Percentiles rank a stretch among this genome's conserved stretches.
Evolutionary conservation across 179 eudicot genomes (phyloP).

Genomic region (Actinidia arguta): DNA sequence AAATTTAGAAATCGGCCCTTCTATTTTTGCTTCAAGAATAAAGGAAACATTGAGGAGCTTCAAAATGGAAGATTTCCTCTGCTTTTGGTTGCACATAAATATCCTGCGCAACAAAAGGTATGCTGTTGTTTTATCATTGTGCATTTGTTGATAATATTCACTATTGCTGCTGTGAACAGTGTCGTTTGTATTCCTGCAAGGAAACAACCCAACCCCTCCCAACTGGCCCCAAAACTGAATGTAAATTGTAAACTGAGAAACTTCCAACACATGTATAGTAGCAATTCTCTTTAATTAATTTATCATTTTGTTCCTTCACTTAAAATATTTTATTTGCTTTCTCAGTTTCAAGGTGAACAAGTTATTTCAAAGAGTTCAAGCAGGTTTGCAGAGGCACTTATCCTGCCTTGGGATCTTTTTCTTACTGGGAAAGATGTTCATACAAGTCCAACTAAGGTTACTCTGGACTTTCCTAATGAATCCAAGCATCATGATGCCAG

Average conservation of each 20-base stretch:
- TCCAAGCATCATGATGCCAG: slow-evolving; percentile 19
- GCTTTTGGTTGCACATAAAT: slow-evolving; percentile 69
- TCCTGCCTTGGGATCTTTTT: slow-evolving; percentile 79
- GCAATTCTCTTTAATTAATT: neutral
- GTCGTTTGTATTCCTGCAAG: neutral
- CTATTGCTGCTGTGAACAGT: neutral
- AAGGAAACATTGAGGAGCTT: slow-evolving; percentile 39
- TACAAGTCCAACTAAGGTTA: slow-evolving; percentile 19
- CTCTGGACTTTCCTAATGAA: slow-evolving; percentile 31
- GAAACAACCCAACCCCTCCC: neutral
- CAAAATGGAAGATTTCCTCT: slow-evolving; percentile 76
- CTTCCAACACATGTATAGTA: neutral
- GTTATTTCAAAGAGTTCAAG: slow-evolving; percentile 43
- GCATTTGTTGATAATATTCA: neutral
- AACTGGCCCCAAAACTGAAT: neutral
- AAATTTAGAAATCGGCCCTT: slow-evolving; percentile 31
- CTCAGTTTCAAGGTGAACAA: slow-evolving; percentile 61
- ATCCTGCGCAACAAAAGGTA: slow-evolving; percentile 74
- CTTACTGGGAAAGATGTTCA: slow-evolving; percentile 35
- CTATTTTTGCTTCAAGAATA: slow-evolving; percentile 25
- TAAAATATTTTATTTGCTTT: slow-evolving; percentile 7
- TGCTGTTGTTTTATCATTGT: slow-evolving; percentile 19
- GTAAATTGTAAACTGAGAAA: neutral
- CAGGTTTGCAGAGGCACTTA: slow-evolving; percentile 73
- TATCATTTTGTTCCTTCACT: neutral